Evolutionary conservation across 306 rosid genomes (phyloP).

Genomic region (Prosopis cineraria): DNA sequence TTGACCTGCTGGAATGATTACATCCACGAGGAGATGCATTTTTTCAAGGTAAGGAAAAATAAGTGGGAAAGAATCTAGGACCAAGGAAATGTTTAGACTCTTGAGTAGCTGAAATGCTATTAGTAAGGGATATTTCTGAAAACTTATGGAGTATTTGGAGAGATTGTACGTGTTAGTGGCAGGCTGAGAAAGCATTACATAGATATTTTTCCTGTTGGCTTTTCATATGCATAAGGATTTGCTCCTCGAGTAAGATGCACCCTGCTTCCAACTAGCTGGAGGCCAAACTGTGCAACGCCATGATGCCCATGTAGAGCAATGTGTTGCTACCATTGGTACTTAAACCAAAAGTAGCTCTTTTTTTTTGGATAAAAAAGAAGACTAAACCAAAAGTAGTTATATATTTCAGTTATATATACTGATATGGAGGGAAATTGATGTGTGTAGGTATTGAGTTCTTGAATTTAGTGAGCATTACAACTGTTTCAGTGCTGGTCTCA

Average conservation of each 20-base stretch:
- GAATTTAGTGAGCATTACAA: constrained; percentile 13
- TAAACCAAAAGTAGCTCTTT: too few relatives aligned
- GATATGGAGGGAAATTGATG: constrained; percentile 1
- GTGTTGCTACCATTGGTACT: not conserved
- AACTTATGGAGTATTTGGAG: constrained; percentile 2
- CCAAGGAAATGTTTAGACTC: not conserved
- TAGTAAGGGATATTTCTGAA: not conserved
- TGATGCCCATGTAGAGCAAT: constrained; percentile 2
- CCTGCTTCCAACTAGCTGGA: constrained; percentile 12
- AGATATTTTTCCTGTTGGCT: not conserved
- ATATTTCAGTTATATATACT: constrained; percentile 16
- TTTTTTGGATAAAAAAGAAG: too few relatives aligned
- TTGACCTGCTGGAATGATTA: constrained; percentile 1
- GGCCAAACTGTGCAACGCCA: not conserved
- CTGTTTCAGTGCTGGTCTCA: constrained; percentile 5
- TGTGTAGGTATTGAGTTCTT: constrained; percentile 13
- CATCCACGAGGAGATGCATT: not conserved
- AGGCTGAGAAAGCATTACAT: constrained; percentile 9
- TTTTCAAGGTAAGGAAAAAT: constrained; percentile 7
- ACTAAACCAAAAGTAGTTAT: not conserved
- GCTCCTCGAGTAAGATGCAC: constrained; percentile 3
- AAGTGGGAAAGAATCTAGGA: not conserved
- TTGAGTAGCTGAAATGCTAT: constrained; percentile 12
- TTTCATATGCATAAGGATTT: constrained; percentile 4
- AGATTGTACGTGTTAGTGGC: constrained; percentile 8